Evolutionary conservation across 805 yeast genomes (phyloP), one percentile per base, ranked within the genome.

Genomic region (Ogataea methylovora): DNA sequence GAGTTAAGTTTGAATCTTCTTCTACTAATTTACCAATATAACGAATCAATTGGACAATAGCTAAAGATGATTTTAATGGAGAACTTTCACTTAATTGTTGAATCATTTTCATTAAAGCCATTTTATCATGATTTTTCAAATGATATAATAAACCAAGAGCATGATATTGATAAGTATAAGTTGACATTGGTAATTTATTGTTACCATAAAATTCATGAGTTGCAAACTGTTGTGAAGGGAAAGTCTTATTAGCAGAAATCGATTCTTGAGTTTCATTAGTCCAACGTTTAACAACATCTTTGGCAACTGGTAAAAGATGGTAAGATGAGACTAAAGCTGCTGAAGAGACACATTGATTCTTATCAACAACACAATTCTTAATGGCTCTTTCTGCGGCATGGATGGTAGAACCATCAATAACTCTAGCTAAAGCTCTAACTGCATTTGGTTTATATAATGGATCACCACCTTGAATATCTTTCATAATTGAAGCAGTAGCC

Each of bases 401-500:
- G 30, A 94, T 94, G 8, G 95, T 88, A 22, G 86, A 71, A 16
- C 79, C 83, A 57, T 92, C 98, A 52, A 92, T 70, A 24, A 92
- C 95, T 44, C 94, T 75, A 15, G 88, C 77, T 50, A 92, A 71
- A 0, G 97, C 83, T 58, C 98, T 78, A 43, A 92, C 82, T 17
- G 98, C 97, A 55, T 92, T 83, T 37, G 98, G 96, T 54, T 87
- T 86, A 61, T 82, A 87, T 41, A 86, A 66, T 43, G 76, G 66
- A 39, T 85, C 94, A 37, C 90, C 90, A 45, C 79, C 80, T 63
- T 94, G 97, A 35, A 92, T 85, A 63, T 92, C 98, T 63, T 88
- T 88, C 97, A 92, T 92, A 54, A 92, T 88, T 19, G 95, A 87
- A 3, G 96, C 85, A 19, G 98, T 92, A 19, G 90, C 97, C 97